Base-by-base conservation (phyloP, 2,329 filamentous ascomycete species). In the Cladosporium sp. region DNA sequence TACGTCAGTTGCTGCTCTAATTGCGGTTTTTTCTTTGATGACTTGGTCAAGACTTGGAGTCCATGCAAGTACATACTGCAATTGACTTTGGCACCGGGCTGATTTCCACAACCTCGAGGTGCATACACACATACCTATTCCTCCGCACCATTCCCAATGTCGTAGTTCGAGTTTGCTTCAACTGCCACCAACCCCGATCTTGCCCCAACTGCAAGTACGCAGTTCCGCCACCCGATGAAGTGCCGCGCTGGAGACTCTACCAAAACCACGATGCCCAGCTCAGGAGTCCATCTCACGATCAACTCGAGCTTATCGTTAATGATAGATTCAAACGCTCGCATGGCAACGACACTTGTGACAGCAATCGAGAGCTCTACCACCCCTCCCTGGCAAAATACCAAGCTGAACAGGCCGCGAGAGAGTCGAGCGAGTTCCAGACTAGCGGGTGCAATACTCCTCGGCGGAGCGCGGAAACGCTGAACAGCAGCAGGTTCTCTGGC, bases 181-280 rank as follows among this genome's bases (percentile, higher is more conserved):
- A 15, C 40, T 33, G 27, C 40, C n/a, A 19, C 27, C 40, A 33
- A 33, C 40, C 27, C 15, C 40, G 40, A 43, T 32, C 22, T 29
- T 43, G 40, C 40, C 40, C 40, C n/a, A 43, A 43, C 27, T 43
- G 40, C 40, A 43, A 43, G 40, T 43, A 32, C 40, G 16, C 40
- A 19, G 9, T 43, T 2, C 27, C 40, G 27, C 27, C 27, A 43
- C 27, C 27, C 27, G 27, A 33, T 15, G n/a, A 41, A 11, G 25
- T 18, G 27, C 40, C 27, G 16, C 40, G 40, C 27, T 43, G 40
- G 40, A 32, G 13, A 32, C 9, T 20, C 11, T 43, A 30, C 27
- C 2, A 20, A 30, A 33, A 12, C 16, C 27, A 43, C 4, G 4
- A 19, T 13, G 3, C 7, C 25, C 9, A 25, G 27, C 27, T 43